Conservation (phyloP, 2,329 filamentous ascomycete species). For the Penicillium sp. region DNA sequence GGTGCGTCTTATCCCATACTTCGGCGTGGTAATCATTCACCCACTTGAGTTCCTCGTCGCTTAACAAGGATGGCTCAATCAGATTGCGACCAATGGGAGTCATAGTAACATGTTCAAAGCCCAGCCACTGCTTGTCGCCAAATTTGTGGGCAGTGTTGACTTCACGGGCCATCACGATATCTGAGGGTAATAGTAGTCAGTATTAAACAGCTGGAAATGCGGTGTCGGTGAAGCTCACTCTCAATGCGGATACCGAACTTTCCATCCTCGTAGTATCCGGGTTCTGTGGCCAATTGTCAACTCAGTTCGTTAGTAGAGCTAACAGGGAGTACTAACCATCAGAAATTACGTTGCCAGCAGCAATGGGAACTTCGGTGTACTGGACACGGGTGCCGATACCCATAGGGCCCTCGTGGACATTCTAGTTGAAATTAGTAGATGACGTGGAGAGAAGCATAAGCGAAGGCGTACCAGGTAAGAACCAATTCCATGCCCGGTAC, state of each 20-base stretch:
- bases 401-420: conserved; percentile 95
- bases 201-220: background rate
- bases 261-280: conserved; percentile 95
- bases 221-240: conserved; percentile 44
- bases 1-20: conserved; percentile 73
- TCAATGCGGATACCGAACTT: conserved; percentile 93
- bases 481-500: conserved; percentile 91
- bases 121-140: conserved; percentile 87
- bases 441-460: background rate
- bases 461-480: conserved; percentile 61
- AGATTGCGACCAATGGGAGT: conserved; percentile 87
- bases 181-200: conserved; percentile 27
- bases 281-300: conserved; percentile 50
- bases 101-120: conserved; percentile 97
- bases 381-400: conserved; percentile 89
- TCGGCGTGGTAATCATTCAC: conserved; percentile 79
- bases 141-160: conserved; percentile 82
- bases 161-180: conserved; percentile 85
- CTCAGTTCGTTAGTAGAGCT: background rate
- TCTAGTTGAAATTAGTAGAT: conserved; percentile 41
- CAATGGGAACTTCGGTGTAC: conserved; percentile 82
- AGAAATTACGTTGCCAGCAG: conserved; percentile 90
- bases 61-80: conserved; percentile 69
- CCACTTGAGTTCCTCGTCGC: conserved; percentile 70
- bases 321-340: conserved; percentile 47